Evolutionary conservation across 2,329 filamentous ascomycete genomes (phyloP), one percentile per base, ranked within the genome.

Genomic region (Scortechinia acanthostroma): DNA sequence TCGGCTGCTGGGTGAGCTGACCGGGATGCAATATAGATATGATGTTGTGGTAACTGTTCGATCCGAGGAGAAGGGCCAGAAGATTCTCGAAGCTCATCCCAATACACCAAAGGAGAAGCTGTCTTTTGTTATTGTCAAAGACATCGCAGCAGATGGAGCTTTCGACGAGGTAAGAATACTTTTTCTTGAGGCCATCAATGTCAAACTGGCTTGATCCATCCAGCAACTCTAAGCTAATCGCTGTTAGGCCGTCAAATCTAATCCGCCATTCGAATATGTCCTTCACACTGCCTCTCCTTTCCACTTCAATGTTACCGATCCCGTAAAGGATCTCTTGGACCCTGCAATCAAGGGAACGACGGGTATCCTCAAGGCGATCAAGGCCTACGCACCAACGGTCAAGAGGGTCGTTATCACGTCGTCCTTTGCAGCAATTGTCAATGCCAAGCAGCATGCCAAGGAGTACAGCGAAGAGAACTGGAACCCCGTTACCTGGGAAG

Each of bases 281-380:
- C 71, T 89, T 44, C 84, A 89, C 59, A 88, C 84, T 4, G 84
- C 86, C 2, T 83, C 77, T 0, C 86, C 88, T 0, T 91, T 87
- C 66, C 82, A 86, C 53, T 76, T 81, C 58, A 79, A 80, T 43
- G 73, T 83, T 42, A 72, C 51, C 4, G 48, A 56, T 42, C 51
- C 51, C 21, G 48, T 54, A 43, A 50, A 46, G 21, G 52, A 62
- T n/a, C 46, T 61, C 19, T 49, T 61, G 14, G 49, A 55, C 20
- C 59, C 58, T 3, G 58, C 59, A 1, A 53, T 62, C 43, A 48
- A 56, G 19, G 58, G 59, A 2, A 60, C 58, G 2, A 46, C 50
- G 3, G 48, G 48, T 4, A 48, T 60, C 4, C 48, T 61, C 4
- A 42, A 53, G 42, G 54, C 58, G 2, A 46, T 56, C 5, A 47